Evolutionary conservation across 1,284 basidiomycete genomes (phyloP), one percentile per base, ranked within the genome.

Genomic region (Apiotrichum sp.): DNA sequence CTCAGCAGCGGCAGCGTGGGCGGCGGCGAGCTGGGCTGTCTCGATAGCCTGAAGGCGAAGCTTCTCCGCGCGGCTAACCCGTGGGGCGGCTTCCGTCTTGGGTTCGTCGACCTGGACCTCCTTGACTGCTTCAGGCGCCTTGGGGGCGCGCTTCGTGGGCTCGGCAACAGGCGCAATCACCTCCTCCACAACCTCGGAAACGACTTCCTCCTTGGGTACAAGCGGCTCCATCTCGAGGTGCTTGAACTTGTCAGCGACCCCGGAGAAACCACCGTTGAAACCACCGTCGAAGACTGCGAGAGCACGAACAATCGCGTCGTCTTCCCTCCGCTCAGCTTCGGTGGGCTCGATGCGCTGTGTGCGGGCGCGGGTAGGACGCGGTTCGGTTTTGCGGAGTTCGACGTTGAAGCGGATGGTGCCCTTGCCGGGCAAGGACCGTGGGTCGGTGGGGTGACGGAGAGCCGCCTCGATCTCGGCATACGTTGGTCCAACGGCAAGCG

Each of bases 191-290:
- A 14, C 33, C 42, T 47, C 40, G 9, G 52, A 32, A 22, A 69
- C 33, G 11, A 69, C 51, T 11, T 31, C 55, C 61, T 36, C 14
- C 38, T 47, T 47, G 33, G 39, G 36, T 7, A 13, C 7, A 38
- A 13, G 36, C 8, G 36, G 36, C 36, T 7, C 36, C 8, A 38
- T 14, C 35, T 47, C 42, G 13, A 59, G 47, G 9, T 10, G 14
- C 41, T 36, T n/a, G 41, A 54, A 62, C 55, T 57, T 41, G 43
- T 69, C 66, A 14, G 57, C 63, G 9, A 72, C n/a, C 11, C 67
- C 70, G 33, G 62, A 54, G 42, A 72, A 66, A 8, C 68, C 70
- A 34, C 67, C 67, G 53, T 49, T 65, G 52, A 66, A 68, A 1
- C 70, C 70, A 32, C 60, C 62, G 10, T 57, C 63, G 40, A 70